Evolutionary conservation across 495 filamentous ascomycete genomes (phyloP), one percentile per base, ranked within the genome.

Genomic region (Lophiostoma macrostomum): DNA sequence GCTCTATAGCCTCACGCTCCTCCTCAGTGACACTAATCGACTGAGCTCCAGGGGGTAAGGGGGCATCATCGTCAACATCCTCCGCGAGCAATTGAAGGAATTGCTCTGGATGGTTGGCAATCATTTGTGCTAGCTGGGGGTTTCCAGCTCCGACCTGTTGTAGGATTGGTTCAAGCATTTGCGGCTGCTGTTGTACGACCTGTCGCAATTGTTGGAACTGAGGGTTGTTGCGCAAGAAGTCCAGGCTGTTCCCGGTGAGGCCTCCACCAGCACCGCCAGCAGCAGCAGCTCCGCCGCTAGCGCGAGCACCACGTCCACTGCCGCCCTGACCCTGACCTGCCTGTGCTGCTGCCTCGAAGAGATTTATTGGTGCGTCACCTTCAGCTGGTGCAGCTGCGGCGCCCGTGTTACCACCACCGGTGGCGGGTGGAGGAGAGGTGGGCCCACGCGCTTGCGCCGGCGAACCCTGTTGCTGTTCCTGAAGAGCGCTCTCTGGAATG

Each of bases 201-300:
- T 95, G 90, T 27, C 93, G 86, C 28, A 98, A 81, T 69, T 98
- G 93, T 69, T 97, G 93, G 73, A 98, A 98, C 70, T 96, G 90
- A 22, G 90, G 84, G 69, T 97, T 96, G 69, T 87, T 88, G 41
- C 93, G 86, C n/a, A 98, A 80, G 71, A 91, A 96, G 37, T 96
- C 91, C 30, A 98, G 83, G 61, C 88, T 95, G 5, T 82, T 84
- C 3, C 86, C 74, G 2, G 76, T 78, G 22, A 75, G 79, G 47
- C 77, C 81, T 27, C 73, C 79, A 31, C 73, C 79, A 39, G 71
- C 79, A 40, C 68, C 77, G 35, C 69, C 79, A 22, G 69, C 74
- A 13, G 70, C 75, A 27, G 52, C 60, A 35, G 55, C 66, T 12
- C 57, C 56, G n/a, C 51, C 67, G 13, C 52, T 52, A 14, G 59